Evolutionary conservation across 2,329 filamentous ascomycete genomes (phyloP), one percentile per base, ranked within the genome.

Genomic region (Cryoendolithus antarcticus): DNA sequence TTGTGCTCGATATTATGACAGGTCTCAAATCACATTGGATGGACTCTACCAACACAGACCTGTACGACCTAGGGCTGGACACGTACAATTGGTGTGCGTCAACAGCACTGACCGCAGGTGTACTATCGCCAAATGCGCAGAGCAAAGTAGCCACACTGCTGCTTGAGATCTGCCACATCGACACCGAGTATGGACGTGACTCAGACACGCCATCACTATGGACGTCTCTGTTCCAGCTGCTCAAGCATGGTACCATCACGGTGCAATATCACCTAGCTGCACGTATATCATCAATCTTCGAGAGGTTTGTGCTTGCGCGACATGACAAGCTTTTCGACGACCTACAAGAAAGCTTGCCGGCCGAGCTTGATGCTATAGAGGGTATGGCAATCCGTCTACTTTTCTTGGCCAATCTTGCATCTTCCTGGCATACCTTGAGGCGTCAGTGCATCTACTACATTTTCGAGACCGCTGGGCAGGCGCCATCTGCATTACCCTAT

Each of bases 371-470:
- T 27, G 80, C 78, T 59, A 62, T 71, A 9, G 88, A 95, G 59
- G 89, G 86, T 0, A 89, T 96, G 48, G 84, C 86, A 1, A 74
- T 93, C 46, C 79, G 91, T 4, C 64, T 96, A 2, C 74, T 83
- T 45, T 75, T 85, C 6, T 65, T 96, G 8, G 75, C 82, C 1
- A 77, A 77, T 40, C 65, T 98, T 42, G 91, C 83, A 15, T 83
- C 85, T 24, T 65, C 69, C 37, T 96, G 89, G 84, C 79, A 86
- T 43, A 93, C 88, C 1, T 69, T 96, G 12, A 70, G 95, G 32
- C 80, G 88, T 37, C 77, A 82, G 47, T 86, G 86, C 48, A 82
- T 93, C 11, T 98, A 95, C 57, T 82, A 91, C 58, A 86, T 96
- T 13, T 94, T 96, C 50, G 91, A 96, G 58, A 86, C 82, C 0